A percentile compares a stretch with the other conserved stretches of the same genome.
phyloP scores from a whole-genome alignment of 1,139 yeast species.

The Protomyces inouyei region DNA sequence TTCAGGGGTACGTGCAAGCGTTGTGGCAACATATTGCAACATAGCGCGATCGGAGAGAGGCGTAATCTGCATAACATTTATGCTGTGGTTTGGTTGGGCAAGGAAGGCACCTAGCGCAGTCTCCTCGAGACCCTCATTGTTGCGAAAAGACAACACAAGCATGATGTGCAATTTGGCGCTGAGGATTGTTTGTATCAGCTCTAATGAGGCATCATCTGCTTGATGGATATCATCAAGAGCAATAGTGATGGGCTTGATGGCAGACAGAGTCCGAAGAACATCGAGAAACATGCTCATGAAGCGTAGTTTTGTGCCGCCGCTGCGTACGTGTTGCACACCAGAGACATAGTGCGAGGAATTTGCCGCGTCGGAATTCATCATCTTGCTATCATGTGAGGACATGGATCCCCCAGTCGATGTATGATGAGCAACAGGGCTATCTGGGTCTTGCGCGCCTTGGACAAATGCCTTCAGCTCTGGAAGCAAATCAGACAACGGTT shows the following conservation, averaged over 20 bases:
- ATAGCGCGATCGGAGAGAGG: conserved; percentile 15
- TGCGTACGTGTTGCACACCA: conserved; percentile 5
- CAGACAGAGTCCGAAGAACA: conserved; percentile 28
- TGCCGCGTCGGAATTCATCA: background rate
- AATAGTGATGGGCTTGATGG: conserved; percentile 26
- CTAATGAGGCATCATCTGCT: conserved; percentile 31
- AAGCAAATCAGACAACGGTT: conserved; percentile 17
- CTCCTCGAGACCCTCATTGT: conserved; percentile 14
- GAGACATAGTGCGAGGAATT: background rate
- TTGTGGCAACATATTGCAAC: conserved; percentile 11
- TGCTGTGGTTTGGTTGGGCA: background rate
- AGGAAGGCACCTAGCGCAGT: background rate
- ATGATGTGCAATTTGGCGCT: conserved; percentile 28
- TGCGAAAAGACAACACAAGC: conserved; percentile 28
- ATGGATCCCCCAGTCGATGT: background rate
- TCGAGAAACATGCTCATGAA: conserved; percentile 28
- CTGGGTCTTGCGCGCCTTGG: conserved; percentile 12
- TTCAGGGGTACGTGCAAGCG: conserved; percentile 26
- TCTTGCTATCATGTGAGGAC: background rate
- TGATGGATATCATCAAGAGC: conserved; percentile 30
- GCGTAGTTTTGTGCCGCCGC: conserved; percentile 30
- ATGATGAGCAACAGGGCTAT: background rate
- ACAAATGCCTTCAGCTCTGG: conserved; percentile 28
- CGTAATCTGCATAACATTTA: conserved; percentile 4
- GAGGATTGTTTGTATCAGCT: conserved; percentile 28